Percentiles rank a stretch among this genome's conserved stretches.
Conservation (phyloP, 2,329 filamentous ascomycete genomes). For the Xylariaceae sp. region DNA sequence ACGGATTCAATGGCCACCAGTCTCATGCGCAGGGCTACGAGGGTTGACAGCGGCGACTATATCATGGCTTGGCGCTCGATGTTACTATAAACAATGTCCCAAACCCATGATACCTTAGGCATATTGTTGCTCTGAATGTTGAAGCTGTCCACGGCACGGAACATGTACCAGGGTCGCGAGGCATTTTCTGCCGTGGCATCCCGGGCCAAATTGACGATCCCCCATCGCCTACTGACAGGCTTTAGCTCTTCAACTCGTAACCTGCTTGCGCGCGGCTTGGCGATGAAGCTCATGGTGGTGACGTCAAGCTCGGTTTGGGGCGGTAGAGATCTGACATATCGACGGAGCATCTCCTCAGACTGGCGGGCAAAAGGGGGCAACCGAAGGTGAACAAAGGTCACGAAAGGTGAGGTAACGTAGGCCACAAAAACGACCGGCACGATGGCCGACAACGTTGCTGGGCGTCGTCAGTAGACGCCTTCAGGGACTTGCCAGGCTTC, state of each 20-base stretch:
- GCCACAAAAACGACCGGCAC: conserved; percentile 62
- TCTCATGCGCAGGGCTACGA: too few species aligned
- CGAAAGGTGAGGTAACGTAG: conserved; percentile 65
- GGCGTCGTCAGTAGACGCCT: not conserved
- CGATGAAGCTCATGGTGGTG: conserved; percentile 52
- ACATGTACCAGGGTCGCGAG: conserved; percentile 32
- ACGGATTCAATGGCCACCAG: too few species aligned
- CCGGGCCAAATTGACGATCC: conserved; percentile 35
- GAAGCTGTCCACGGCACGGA: conserved; percentile 32
- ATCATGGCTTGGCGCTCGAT: not conserved
- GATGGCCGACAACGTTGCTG: conserved; percentile 56
- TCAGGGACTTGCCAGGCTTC: not conserved
- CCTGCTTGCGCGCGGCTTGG: conserved; percentile 43
- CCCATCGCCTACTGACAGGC: conserved; percentile 26
- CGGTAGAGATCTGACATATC: conserved; percentile 46
- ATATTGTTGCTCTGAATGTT: conserved; percentile 25
- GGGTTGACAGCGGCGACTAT: not conserved
- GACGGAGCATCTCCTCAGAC: conserved; percentile 51
- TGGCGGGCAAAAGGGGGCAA: conserved; percentile 62
- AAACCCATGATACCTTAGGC: conserved; percentile 31
- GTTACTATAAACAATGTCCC: conserved; percentile 24
- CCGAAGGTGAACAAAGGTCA: conserved; percentile 66
- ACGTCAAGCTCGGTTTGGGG: conserved; percentile 43
- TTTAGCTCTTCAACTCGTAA: conserved; percentile 31
- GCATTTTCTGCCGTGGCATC: conserved; percentile 26